Conservation (phyloP, 306 rosid species). For the Sesbania bispinosa region DNA sequence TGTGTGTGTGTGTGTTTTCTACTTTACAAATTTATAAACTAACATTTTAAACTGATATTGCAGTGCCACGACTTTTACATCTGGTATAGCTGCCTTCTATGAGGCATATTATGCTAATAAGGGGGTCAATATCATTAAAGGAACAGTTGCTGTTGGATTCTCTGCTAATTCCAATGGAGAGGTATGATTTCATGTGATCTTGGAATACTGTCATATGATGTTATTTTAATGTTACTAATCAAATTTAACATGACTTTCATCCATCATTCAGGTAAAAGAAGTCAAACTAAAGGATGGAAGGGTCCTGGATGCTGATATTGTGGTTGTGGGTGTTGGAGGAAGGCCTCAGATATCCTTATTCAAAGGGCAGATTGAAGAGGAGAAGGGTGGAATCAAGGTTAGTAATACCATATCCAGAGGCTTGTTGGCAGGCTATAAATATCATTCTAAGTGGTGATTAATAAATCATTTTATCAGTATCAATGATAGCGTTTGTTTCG, state of each 20-base stretch:
- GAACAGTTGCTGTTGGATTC: conserved; percentile 90
- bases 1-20: neutral
- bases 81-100: conserved; percentile 82
- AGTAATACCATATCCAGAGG: conserved; percentile 19
- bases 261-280: conserved; percentile 69
- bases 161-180: conserved; percentile 70
- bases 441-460: neutral
- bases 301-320: conserved; percentile 89
- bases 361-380: conserved; percentile 97
- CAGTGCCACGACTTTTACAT: conserved; percentile 97
- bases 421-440: neutral
- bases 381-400: conserved; percentile 94
- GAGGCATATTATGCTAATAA: conserved; percentile 79
- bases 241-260: conserved; percentile 4
- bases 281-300: conserved; percentile 91
- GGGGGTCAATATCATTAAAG: conserved; percentile 81
- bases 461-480: conserved; percentile 10
- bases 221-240: conserved; percentile 3
- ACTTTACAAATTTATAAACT: conserved; percentile 1
- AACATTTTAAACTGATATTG: conserved; percentile 27
- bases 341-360: conserved; percentile 72
- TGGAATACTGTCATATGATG: conserved; percentile 5
- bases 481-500: conserved; percentile 17
- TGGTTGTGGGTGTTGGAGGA: conserved; percentile 94
- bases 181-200: conserved; percentile 43